These are phyloP conservation scores for Chrysoporthe deuterocubensis DNA, from an alignment of 2,329 filamentous ascomycete species.

Conservation along the genomic window DNA sequence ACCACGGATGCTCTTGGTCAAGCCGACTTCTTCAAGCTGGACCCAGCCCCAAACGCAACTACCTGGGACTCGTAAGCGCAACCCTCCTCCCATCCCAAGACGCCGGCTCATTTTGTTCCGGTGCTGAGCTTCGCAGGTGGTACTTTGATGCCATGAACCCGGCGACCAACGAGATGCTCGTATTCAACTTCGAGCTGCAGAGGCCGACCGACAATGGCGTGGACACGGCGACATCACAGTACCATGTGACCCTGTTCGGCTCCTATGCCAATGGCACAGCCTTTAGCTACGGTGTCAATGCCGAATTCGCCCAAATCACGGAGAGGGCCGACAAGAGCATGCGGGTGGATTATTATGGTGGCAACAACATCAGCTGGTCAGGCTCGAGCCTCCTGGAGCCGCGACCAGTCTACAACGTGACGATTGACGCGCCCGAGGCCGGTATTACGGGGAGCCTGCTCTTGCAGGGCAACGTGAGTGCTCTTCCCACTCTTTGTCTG, in stretches of 20 bases:
- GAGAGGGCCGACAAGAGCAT: constrained; percentile 1
- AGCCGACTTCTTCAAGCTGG: too few species aligned
- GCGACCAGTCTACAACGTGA: background rate
- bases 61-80: too few species aligned
- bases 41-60: too few species aligned
- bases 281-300: constrained; percentile 1
- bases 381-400: background rate
- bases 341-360: background rate
- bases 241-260: background rate
- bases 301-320: background rate
- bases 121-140: too few species aligned
- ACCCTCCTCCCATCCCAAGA: too few species aligned
- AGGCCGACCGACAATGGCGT: background rate
- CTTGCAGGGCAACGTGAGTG: background rate
- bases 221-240: background rate
- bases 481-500: too few species aligned
- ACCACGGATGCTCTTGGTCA: too few species aligned
- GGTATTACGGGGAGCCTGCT: background rate
- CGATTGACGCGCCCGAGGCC: background rate
- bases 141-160: constrained; percentile 1
- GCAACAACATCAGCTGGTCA: too few species aligned
- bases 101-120: too few species aligned
- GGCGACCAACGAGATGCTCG: background rate
- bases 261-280: background rate
- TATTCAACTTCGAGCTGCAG: background rate